Evolutionary conservation across 352 stramenopile species (phyloP).

Genomic region (Globisporangium spiculum): DNA sequence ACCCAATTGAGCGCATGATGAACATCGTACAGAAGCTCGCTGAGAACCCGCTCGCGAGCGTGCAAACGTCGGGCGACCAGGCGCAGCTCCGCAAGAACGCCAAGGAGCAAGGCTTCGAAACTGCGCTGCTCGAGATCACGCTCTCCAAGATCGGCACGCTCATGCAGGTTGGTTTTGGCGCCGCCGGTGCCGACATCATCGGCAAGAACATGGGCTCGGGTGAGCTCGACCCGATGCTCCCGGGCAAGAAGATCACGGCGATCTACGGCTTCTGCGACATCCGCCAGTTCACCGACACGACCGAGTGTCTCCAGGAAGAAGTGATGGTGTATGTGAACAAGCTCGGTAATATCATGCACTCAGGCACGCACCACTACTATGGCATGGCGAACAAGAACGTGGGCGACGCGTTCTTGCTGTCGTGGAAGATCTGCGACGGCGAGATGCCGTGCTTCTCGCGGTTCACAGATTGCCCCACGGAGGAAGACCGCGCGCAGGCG

Average conservation of each 20-base stretch:
- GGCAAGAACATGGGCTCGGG: conserved; percentile 86
- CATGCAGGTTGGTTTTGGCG: conserved; percentile 85
- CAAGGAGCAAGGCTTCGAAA: conserved; percentile 81
- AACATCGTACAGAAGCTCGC: conserved; percentile 84
- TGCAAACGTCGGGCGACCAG: conserved; percentile 61
- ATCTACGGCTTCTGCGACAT: conserved; percentile 96
- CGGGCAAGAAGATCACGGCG: conserved; percentile 89
- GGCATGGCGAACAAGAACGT: conserved; percentile 89
- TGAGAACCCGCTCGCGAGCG: conserved; percentile 84
- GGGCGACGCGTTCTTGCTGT: conserved; percentile 92
- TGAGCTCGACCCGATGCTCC: conserved; percentile 87
- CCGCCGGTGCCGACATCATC: conserved; percentile 79
- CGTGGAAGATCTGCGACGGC: conserved; percentile 92
- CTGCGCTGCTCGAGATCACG: conserved; percentile 74
- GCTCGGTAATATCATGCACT: conserved; percentile 88
- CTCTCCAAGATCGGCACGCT: conserved; percentile 81
- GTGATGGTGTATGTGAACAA: conserved; percentile 94
- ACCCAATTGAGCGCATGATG: conserved; percentile 92
- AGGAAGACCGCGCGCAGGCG: conserved; percentile 70
- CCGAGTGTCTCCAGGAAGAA: conserved; percentile 88
- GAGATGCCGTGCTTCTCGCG: conserved; percentile 72
- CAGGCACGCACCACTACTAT: conserved; percentile 81
- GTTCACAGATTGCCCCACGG: conserved; percentile 75
- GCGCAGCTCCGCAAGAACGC: conserved; percentile 72
- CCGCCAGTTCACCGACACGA: conserved; percentile 91